A percentile compares a stretch with the other conserved stretches of the same genome.
Conservation (phyloP, 306 rosid species). For the Trifolium fragiferum region DNA sequence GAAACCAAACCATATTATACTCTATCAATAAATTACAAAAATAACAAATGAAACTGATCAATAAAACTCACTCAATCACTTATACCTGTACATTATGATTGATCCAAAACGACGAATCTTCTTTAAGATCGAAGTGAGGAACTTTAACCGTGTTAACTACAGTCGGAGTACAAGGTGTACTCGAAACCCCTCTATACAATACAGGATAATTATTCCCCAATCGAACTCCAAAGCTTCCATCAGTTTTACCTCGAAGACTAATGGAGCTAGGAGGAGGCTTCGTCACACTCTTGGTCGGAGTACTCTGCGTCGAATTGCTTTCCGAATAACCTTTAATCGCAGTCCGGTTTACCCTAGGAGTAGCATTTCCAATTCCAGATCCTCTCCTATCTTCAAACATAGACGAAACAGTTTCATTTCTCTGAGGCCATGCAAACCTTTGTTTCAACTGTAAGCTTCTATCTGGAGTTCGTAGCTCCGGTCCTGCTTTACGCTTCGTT, state of each 20-base stretch:
- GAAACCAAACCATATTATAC: background rate
- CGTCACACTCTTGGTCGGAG: constrained; percentile 83
- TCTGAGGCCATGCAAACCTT: constrained; percentile 80
- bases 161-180: constrained; percentile 51
- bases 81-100: constrained; percentile 93
- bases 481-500: constrained; percentile 51
- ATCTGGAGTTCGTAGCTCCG: constrained; percentile 86
- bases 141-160: constrained; percentile 84
- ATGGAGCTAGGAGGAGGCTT: constrained; percentile 69
- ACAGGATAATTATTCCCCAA: constrained; percentile 58
- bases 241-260: constrained; percentile 66
- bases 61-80: constrained; percentile 21
- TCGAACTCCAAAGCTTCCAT: constrained; percentile 63
- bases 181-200: constrained; percentile 77
- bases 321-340: constrained; percentile 68
- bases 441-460: constrained; percentile 47
- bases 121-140: constrained; percentile 96
- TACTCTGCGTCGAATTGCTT: constrained; percentile 76
- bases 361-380: constrained; percentile 50
- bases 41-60: background rate
- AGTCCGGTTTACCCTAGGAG: constrained; percentile 65
- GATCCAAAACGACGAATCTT: constrained; percentile 94
- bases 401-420: constrained; percentile 53
- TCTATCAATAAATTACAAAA: background rate
- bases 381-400: constrained; percentile 55